A percentile compares a stretch with the other conserved stretches of the same genome.
phyloP scores from a whole-genome alignment of 2,329 filamentous ascomycete species.

The Aspergillus sp. region DNA sequence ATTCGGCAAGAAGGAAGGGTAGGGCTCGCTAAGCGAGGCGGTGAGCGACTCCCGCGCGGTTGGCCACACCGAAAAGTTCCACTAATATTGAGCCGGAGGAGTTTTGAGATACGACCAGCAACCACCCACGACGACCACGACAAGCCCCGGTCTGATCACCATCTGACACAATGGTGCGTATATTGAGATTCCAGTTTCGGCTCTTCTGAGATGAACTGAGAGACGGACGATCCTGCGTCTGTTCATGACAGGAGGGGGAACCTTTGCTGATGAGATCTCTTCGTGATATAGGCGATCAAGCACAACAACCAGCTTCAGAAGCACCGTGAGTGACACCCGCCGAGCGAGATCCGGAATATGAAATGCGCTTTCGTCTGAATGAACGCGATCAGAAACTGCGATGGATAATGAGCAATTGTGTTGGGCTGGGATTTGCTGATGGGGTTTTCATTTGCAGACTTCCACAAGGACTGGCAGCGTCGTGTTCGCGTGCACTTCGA shows the following conservation, averaged over 20 bases:
- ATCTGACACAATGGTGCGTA: conserved; percentile 57
- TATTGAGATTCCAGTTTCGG: conserved; percentile 14
- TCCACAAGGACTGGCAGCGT: conserved; percentile 99
- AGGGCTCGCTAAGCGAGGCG: conserved; percentile 52
- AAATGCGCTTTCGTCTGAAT: conserved; percentile 6
- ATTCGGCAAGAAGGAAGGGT: conserved; percentile 37
- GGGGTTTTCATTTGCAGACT: conserved; percentile 63
- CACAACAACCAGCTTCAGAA: conserved; percentile 98
- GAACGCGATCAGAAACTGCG: conserved; percentile 5
- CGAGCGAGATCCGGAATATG: conserved; percentile 16
- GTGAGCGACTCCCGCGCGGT: conserved; percentile 35
- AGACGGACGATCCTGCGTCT: conserved; percentile 16
- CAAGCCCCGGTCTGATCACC: conserved; percentile 54
- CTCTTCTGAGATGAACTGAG: conserved; percentile 17
- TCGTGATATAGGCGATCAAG: conserved; percentile 82
- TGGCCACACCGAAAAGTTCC: conserved; percentile 50
- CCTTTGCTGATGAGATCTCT: conserved; percentile 27
- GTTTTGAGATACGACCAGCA: conserved; percentile 52
- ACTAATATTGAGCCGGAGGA: conserved; percentile 43
- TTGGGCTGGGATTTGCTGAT: conserved; percentile 31
- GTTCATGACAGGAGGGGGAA: background rate
- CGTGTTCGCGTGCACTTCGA: conserved; percentile 99
- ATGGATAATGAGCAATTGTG: conserved; percentile 22
- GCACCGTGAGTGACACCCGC: conserved; percentile 71
- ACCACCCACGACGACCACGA: conserved; percentile 45